Evolutionary conservation across 2,329 filamentous ascomycete species (phyloP), one percentile per base, ranked within the genome.

Genomic region (Calonectria honghensis): DNA sequence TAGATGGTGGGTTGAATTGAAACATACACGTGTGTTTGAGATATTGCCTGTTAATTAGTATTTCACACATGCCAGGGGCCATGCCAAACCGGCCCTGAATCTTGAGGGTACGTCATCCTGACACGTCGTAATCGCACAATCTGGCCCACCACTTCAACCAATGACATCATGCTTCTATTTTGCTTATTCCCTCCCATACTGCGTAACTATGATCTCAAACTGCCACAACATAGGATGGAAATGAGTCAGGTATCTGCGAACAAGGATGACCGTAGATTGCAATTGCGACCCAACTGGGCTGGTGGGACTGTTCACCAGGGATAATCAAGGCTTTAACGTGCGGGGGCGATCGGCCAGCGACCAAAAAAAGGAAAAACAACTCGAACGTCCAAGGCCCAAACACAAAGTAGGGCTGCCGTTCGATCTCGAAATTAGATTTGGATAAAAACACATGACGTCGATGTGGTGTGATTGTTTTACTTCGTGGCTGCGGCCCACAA

Each of bases 61-160:
- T 7, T 63, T 27, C 10, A 5, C 24, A 29, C 37, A 41, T 39
- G 18, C 35, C 24, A 1, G n/a, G n/a, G n/a, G 13, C 7, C 29
- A 27, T 63, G 6, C 29, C 10, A 14, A 41, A 27, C 57, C 18
- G n/a, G 37, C 37, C 24, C 24, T 27, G 13, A 9, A 63, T 63
- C n/a, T 41, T n/a, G 37, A 41, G 35, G 27, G 35, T 63, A 63
- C 57, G 57, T 63, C 57, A 63, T 63, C 57, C 57, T 41, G 35
- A 63, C 57, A 63, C 37, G 57, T 29, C 57, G 35, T 10, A 63
- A 5, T 16, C 57, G 18, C 57, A 63, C 6, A 29, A 29, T 63
- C 7, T 16, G 27, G 35, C 57, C 37, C 57, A 63, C 57, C 57
- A 63, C 16, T 63, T 63, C 57, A 63, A 63, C 57, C 57, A 63